Percentiles rank a stretch among this genome's conserved stretches.
Conservation (phyloP, 495 filamentous ascomycete genomes). For the Rhizodiscina lignyota region DNA sequence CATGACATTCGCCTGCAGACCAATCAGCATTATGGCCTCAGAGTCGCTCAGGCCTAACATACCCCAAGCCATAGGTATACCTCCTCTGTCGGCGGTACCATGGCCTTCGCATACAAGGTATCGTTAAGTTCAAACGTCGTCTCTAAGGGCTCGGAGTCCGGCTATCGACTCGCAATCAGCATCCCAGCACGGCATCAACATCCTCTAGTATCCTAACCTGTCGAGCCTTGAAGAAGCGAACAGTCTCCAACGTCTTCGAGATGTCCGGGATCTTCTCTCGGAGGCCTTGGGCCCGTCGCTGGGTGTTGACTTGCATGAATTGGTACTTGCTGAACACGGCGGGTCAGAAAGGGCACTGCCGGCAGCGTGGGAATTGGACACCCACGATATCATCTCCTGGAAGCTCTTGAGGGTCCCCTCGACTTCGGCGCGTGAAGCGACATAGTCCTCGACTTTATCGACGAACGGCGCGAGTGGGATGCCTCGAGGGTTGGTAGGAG, state of each 20-base stretch:
- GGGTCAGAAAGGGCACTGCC: neutral
- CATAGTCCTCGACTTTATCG: slow-evolving; percentile 91
- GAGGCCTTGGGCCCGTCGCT: slow-evolving; percentile 62
- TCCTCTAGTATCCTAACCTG: slow-evolving; percentile 28
- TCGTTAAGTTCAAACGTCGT: slow-evolving; percentile 94
- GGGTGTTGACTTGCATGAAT: slow-evolving; percentile 94
- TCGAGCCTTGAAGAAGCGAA: slow-evolving; percentile 58
- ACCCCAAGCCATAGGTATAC: slow-evolving; percentile 93
- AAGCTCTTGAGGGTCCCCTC: slow-evolving; percentile 81
- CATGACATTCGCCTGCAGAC: slow-evolving; percentile 80
- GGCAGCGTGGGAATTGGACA: slow-evolving; percentile 1
- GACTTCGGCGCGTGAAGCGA: slow-evolving; percentile 70
- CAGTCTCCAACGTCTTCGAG: slow-evolving; percentile 90
- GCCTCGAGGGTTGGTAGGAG: slow-evolving; percentile 71
- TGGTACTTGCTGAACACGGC: slow-evolving; percentile 65
- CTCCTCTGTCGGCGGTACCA: slow-evolving; percentile 68
- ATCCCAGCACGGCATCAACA: slow-evolving; percentile 10
- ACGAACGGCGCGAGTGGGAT: slow-evolving; percentile 93
- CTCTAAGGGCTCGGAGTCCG: slow-evolving; percentile 49
- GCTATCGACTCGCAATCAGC: slow-evolving; percentile 8
- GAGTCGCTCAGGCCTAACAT: slow-evolving; percentile 3
- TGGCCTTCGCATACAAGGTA: slow-evolving; percentile 80
- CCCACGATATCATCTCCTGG: slow-evolving; percentile 96
- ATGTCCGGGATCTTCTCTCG: slow-evolving; percentile 96
- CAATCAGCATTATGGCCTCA: neutral